Evolutionary conservation across 2,329 filamentous ascomycete genomes (phyloP).

Genomic region (Coleophoma cylindrospora): DNA sequence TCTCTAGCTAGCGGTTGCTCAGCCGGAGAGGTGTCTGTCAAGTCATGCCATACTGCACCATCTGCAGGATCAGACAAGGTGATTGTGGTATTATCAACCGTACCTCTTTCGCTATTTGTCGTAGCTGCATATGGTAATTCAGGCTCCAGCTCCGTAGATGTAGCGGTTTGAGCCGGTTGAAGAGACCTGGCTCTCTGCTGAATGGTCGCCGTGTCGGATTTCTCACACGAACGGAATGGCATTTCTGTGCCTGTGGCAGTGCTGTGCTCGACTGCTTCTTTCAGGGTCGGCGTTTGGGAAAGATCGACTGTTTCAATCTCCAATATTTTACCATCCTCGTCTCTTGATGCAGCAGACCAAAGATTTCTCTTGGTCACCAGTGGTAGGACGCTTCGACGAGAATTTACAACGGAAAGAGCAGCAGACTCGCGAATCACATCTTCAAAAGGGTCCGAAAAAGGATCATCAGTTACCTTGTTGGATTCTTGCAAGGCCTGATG

Average conservation of each 20-base stretch:
- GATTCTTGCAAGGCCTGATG: constrained; percentile 58
- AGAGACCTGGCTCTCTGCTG: neutral
- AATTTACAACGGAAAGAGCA: constrained; percentile 10
- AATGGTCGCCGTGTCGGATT: neutral
- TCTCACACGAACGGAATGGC: too few relatives aligned
- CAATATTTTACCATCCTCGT: constrained; percentile 58
- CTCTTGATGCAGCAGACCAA: constrained; percentile 68
- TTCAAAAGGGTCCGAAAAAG: constrained; percentile 29
- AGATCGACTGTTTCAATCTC: constrained; percentile 52
- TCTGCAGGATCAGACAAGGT: neutral
- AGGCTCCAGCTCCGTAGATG: neutral
- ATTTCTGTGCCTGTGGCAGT: neutral
- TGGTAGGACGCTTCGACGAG: constrained; percentile 2
- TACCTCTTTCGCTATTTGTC: too few relatives aligned
- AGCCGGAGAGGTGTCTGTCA: neutral
- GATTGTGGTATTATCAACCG: neutral
- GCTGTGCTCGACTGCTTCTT: neutral
- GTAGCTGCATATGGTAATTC: neutral
- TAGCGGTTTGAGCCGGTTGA: neutral
- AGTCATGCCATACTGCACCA: constrained; percentile 19
- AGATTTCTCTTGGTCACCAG: constrained; percentile 35
- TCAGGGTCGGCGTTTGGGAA: constrained; percentile 28
- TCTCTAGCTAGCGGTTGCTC: neutral
- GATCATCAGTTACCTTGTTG: constrained; percentile 35
- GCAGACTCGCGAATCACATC: constrained; percentile 17